Conservation (phyloP, 78 protist genomes). For the Dictyostelium capitatum region DNA sequence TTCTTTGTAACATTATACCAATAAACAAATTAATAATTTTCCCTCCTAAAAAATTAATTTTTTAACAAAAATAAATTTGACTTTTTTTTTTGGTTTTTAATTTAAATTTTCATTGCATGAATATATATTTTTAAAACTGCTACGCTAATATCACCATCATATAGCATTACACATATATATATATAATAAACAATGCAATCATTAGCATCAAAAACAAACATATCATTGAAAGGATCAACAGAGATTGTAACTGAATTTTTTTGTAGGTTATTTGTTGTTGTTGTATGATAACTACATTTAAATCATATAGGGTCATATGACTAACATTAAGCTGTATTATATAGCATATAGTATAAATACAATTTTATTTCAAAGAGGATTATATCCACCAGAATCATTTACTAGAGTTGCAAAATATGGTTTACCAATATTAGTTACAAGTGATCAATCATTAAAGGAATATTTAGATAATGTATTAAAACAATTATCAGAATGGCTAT, state of each 20-base stretch:
- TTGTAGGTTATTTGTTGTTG: too few species aligned
- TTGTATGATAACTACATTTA: background rate
- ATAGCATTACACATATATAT: too few species aligned
- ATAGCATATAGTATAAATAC: slow-evolving; percentile 81
- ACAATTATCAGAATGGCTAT: slow-evolving; percentile 95
- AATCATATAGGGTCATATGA: too few species aligned
- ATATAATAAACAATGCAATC: slow-evolving; percentile 56
- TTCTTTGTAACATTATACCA: background rate
- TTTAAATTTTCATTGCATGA: background rate
- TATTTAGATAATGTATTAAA: slow-evolving; percentile 93
- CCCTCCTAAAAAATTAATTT: too few species aligned
- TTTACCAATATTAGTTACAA: slow-evolving; percentile 92
- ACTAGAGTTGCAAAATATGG: slow-evolving; percentile 93
- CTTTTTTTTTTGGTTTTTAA: background rate
- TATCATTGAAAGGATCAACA: slow-evolving; percentile 96
- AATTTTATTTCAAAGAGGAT: slow-evolving; percentile 96
- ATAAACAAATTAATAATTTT: too few species aligned
- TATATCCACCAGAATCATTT: slow-evolving; percentile 98
- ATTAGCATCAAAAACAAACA: slow-evolving; percentile 77
- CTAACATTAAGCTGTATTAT: too few species aligned
- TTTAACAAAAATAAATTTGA: too few species aligned
- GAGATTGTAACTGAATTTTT: slow-evolving; percentile 98
- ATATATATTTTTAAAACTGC: too few species aligned
- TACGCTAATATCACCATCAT: too few species aligned
- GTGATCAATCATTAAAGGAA: slow-evolving; percentile 89